Evolutionary conservation across 148 eudicot species (phyloP).

Genomic region (Heliosperma pusillum): DNA sequence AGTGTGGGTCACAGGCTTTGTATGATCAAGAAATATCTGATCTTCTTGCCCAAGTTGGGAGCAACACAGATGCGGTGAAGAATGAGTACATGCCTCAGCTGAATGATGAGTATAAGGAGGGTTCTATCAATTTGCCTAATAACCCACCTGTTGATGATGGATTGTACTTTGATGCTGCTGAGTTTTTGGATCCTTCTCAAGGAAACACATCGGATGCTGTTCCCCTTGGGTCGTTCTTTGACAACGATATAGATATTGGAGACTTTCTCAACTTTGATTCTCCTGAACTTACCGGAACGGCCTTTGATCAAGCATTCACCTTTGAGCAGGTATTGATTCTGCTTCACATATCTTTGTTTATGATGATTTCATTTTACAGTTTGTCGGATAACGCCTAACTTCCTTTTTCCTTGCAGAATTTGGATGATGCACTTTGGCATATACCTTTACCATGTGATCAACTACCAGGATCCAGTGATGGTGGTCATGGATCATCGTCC

Average conservation of each 20-base stretch:
- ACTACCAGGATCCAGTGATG: conserved; percentile 22
- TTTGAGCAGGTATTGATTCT: conserved; percentile 41
- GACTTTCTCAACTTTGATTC: conserved; percentile 41
- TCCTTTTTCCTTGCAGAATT: conserved; percentile 30
- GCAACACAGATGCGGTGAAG: conserved; percentile 38
- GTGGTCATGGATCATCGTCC: conserved; percentile 47
- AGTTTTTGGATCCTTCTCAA: conserved; percentile 42
- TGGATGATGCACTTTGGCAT: conserved; percentile 30
- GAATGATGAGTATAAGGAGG: conserved; percentile 35
- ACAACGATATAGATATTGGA: conserved; percentile 41
- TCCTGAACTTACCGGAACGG: conserved; percentile 28
- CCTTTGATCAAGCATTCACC: conserved; percentile 38
- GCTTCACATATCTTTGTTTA: neutral
- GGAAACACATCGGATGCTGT: conserved; percentile 43
- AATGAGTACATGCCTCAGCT: conserved; percentile 56
- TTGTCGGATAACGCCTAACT: neutral
- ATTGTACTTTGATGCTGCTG: conserved; percentile 56
- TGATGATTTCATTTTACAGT: neutral
- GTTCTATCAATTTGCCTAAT: conserved; percentile 46
- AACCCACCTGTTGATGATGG: conserved; percentile 39
- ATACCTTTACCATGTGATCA: conserved; percentile 31
- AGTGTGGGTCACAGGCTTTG: conserved; percentile 28
- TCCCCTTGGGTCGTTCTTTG: conserved; percentile 46
- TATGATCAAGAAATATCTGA: conserved; percentile 37
- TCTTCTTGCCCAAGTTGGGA: conserved; percentile 34